phyloP scores from a whole-genome alignment of 768 basidiomycete species.

The Mycena floridula region DNA sequence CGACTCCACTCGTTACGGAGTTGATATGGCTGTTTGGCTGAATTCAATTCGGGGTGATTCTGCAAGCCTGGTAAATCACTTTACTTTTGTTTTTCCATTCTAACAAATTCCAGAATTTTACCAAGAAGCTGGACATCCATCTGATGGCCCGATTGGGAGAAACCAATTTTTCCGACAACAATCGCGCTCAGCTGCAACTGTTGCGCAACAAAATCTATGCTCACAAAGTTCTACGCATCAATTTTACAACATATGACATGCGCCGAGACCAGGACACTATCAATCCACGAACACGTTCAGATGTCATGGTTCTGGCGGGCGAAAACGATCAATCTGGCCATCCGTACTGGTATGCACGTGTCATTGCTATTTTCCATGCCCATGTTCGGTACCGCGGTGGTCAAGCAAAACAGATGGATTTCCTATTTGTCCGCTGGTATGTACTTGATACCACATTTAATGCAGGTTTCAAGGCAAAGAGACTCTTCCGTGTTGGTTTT shows the following conservation, averaged over 20 bases:
- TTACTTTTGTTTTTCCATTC: background rate
- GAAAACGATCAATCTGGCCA: slow-evolving; percentile 5
- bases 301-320: slow-evolving; percentile 20
- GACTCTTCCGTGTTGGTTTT: slow-evolving; percentile 22
- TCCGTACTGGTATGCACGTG: slow-evolving; percentile 17
- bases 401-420: slow-evolving; percentile 10
- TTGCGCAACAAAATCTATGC: background rate
- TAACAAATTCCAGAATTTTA: background rate
- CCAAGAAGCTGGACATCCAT: background rate
- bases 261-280: slow-evolving; percentile 23
- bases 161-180: background rate
- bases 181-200: background rate
- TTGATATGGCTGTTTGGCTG: background rate
- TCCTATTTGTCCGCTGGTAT: slow-evolving; percentile 25
- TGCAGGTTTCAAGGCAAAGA: slow-evolving; percentile 12
- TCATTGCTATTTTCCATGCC: slow-evolving; percentile 21
- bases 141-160: background rate
- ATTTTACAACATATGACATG: slow-evolving; percentile 29
- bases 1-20: slow-evolving; percentile 1
- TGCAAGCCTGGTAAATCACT: background rate
- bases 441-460: slow-evolving; percentile 6
- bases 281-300: slow-evolving; percentile 19
- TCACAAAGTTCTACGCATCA: slow-evolving; percentile 9
- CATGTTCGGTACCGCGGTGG: slow-evolving; percentile 3
- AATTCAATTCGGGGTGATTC: background rate